phyloP scores from a whole-genome alignment of 2,329 filamentous ascomycete genomes.

The Neonectria hederae region DNA sequence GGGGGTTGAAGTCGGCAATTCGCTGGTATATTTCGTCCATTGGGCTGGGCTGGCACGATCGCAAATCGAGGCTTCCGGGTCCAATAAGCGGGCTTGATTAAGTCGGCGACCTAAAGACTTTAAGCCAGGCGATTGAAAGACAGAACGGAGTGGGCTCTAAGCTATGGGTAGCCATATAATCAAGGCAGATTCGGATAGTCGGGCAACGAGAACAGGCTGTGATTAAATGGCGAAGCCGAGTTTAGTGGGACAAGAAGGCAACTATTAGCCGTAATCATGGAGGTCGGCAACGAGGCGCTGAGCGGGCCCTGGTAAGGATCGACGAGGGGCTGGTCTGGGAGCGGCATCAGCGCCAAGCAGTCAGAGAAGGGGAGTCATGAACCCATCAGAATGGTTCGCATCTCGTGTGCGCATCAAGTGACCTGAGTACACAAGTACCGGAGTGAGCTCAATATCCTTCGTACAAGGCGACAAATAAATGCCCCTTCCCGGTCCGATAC shows the following conservation, averaged over 20 bases:
- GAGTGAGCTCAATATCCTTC: neutral
- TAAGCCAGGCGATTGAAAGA: no score
- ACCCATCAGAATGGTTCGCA: neutral
- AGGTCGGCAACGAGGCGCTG: neutral
- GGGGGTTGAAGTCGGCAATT: slow-evolving; percentile 40
- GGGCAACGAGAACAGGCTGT: neutral
- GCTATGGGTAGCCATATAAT: neutral
- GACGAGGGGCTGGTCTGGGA: neutral
- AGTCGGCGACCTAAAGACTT: no score
- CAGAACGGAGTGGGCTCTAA: neutral
- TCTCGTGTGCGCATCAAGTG: neutral
- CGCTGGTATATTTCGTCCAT: slow-evolving; percentile 49
- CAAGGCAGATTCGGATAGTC: neutral
- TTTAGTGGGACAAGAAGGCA: neutral
- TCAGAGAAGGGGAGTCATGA: neutral
- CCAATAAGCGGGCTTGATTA: neutral
- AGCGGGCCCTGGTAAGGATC: no score
- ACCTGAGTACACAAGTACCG: neutral
- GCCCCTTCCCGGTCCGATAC: neutral
- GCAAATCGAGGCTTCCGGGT: neutral
- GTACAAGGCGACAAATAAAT: neutral
- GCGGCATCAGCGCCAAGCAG: neutral
- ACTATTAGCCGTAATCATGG: neutral
- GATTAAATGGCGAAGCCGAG: neutral
- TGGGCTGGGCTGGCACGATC: slow-evolving; percentile 4